These are phyloP conservation scores for Kuraishia floccosa DNA, from an alignment of 805 yeast genomes.

Conservation along the genomic window DNA sequence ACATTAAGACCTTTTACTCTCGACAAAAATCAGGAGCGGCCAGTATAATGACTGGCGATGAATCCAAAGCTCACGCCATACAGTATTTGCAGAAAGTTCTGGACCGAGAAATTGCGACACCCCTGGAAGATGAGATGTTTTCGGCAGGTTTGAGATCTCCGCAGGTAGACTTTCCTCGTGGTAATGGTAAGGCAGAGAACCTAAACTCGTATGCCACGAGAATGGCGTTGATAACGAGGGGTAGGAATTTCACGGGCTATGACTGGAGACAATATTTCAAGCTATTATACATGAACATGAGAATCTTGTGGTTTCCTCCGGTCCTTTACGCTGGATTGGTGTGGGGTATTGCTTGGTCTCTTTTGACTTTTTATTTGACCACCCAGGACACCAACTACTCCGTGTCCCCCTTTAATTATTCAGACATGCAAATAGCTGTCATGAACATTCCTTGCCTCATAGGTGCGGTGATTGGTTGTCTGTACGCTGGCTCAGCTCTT, in stretches of 20 bases:
- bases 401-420: constrained; percentile 54
- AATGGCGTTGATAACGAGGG: constrained; percentile 31
- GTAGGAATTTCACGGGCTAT: constrained; percentile 47
- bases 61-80: background rate
- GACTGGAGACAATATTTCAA: constrained; percentile 37
- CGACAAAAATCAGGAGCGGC: background rate
- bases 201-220: constrained; percentile 17
- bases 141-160: background rate
- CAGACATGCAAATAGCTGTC: constrained; percentile 53
- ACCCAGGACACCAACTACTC: constrained; percentile 57
- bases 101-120: no score
- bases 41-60: background rate
- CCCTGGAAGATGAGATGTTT: no score
- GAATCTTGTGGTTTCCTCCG: constrained; percentile 38
- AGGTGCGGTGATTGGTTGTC: constrained; percentile 56
- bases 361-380: constrained; percentile 62
- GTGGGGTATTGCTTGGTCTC: constrained; percentile 74
- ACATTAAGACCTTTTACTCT: background rate
- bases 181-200: constrained; percentile 18
- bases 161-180: constrained; percentile 3
- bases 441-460: constrained; percentile 67
- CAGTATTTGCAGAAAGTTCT: no score
- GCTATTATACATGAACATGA: constrained; percentile 17
- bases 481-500: constrained; percentile 52
- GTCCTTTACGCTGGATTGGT: constrained; percentile 52